Evolutionary conservation across 108 stramenopile species (phyloP), one percentile per base, ranked within the genome.

Genomic region (Parmales sp.): DNA sequence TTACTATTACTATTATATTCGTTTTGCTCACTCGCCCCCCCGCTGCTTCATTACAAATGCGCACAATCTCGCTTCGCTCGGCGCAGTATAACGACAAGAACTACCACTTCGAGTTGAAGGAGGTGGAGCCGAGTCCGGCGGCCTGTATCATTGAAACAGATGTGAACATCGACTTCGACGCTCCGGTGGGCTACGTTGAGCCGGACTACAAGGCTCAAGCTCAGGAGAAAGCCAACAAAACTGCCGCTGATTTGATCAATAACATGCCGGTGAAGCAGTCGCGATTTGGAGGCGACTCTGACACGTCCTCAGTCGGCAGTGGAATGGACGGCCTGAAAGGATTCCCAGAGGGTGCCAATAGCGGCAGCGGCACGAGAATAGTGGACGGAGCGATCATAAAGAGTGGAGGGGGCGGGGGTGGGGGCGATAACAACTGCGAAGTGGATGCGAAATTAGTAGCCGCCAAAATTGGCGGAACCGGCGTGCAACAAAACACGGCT

Each of bases 121-220:
- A 98, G 72, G 86, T 98, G 8, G 66, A 90, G 70, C 95, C 92
- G 2, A 77, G 81, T 28, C 84, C 86, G 74, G 94, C 94, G 0
- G 94, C 94, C 11, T 95, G 91, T 71, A 95, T 95, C 64, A 92
- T 95, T 69, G 94, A 95, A 81, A 92, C 91, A 16, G 94, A 95
- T 75, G 91, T 90, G 64, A 88, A 95, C 69, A 89, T 95, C 1
- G 94, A 95, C 67, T 95, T 95, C 76, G 94, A 92, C 72, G 91
- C 91, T 1, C 94, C 94, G 0, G 87, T 95, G 50, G 94, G 94
- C 2, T 95, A 95, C 63, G 78, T 85, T 44, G 91, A 92, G 70
- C 90, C 91, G 34, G 39, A 46, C 26, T 67, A 67, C 45, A 60
- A 60, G 54, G 36, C 29, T 13, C 29, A 34, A 13, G 54, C 54